Conservation (phyloP, 2,329 filamentous ascomycete genomes). For the Fusarium hainanense region DNA sequence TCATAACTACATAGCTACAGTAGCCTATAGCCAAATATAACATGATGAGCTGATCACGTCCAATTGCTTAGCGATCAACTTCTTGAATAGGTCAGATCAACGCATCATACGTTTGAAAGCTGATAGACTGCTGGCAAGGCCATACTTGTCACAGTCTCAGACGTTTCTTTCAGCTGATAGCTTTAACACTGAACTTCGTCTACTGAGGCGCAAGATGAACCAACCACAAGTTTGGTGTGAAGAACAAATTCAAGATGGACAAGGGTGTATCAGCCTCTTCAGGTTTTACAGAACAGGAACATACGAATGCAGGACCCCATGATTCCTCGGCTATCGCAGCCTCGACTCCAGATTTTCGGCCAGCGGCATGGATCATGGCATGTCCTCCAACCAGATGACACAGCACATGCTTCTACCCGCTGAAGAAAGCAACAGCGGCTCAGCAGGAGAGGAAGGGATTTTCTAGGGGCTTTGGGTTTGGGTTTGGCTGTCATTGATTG, state of each 20-base stretch:
- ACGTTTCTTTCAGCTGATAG: neutral
- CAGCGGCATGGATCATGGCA: slow-evolving; percentile 15
- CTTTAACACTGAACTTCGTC: slow-evolving; percentile 3
- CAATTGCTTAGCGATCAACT: neutral
- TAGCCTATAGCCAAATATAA: neutral
- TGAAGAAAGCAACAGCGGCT: slow-evolving; percentile 19
- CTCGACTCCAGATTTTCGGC: slow-evolving; percentile 35
- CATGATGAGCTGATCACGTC: slow-evolving; percentile 3
- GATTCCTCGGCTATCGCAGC: slow-evolving; percentile 42
- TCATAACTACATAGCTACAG: neutral
- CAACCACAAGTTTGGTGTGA: slow-evolving; percentile 42
- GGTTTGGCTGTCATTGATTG: slow-evolving; percentile 11
- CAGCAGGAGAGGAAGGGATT: neutral
- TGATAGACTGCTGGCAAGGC: neutral
- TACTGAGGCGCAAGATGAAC: slow-evolving; percentile 22
- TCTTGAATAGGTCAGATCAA: neutral
- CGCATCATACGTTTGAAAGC: neutral
- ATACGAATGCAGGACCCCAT: slow-evolving; percentile 12
- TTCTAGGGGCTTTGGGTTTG: slow-evolving; percentile 15
- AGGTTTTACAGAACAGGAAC: neutral
- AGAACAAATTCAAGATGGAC: slow-evolving; percentile 37
- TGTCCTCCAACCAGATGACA: slow-evolving; percentile 18
- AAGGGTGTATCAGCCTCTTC: slow-evolving; percentile 39
- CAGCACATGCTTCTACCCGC: slow-evolving; percentile 26
- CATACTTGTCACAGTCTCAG: neutral